phyloP scores from a whole-genome alignment of 495 filamentous ascomycete species.

The Trichoderma reesei region DNA sequence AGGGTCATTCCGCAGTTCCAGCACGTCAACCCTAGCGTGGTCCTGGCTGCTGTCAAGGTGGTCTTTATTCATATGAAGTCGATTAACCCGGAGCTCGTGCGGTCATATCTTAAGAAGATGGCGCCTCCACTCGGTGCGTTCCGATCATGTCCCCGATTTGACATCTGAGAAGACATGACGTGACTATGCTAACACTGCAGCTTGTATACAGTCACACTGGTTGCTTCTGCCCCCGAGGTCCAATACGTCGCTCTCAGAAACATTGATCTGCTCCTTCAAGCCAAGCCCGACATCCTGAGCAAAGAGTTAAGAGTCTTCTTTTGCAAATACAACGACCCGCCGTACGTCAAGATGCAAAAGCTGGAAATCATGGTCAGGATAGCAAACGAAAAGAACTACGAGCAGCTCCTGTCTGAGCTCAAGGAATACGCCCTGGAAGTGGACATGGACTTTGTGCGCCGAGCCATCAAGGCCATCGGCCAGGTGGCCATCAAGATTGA shows the following conservation, averaged over 20 bases:
- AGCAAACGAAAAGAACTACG: constrained; percentile 93
- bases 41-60: constrained; percentile 91
- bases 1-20: constrained; percentile 94
- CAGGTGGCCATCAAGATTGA: constrained; percentile 99
- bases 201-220: constrained; percentile 65
- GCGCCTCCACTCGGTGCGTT: constrained; percentile 78
- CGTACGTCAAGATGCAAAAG: constrained; percentile 95
- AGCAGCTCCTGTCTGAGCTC: constrained; percentile 85
- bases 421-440: constrained; percentile 98
- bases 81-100: constrained; percentile 64
- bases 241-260: constrained; percentile 96
- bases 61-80: constrained; percentile 95
- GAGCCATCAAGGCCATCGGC: constrained; percentile 89
- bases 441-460: constrained; percentile 96
- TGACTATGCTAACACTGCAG: constrained; percentile 16
- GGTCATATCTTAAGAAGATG: constrained; percentile 94
- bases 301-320: constrained; percentile 98
- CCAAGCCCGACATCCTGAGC: constrained; percentile 89
- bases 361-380: constrained; percentile 99
- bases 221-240: constrained; percentile 91
- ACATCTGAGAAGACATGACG: not conserved
- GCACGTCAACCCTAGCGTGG: constrained; percentile 95
- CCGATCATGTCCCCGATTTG: not conserved
- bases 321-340: constrained; percentile 99
- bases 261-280: constrained; percentile 90